Evolutionary conservation across 352 stramenopile genomes (phyloP).

Genomic region (Globisporangium orthogonon): DNA sequence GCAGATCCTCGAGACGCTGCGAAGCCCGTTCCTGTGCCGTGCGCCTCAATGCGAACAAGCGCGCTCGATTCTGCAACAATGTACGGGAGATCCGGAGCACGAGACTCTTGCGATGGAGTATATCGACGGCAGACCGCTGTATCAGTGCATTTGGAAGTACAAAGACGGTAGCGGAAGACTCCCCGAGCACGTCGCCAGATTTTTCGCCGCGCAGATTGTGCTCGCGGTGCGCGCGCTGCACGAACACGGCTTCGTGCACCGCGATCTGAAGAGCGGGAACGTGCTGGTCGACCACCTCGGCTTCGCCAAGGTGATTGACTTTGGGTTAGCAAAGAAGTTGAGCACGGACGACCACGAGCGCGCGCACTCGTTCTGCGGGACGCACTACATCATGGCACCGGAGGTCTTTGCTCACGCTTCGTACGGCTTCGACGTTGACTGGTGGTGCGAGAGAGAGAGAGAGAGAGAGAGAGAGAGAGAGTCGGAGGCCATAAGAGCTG

Average conservation of each 20-base stretch:
- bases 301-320: constrained; percentile 63
- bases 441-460: constrained; percentile 38
- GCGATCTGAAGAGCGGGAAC: constrained; percentile 81
- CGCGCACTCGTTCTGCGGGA: constrained; percentile 53
- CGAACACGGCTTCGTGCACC: constrained; percentile 47
- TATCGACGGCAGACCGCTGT: constrained; percentile 52
- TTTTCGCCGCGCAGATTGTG: constrained; percentile 65
- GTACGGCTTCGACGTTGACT: constrained; percentile 43
- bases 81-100: constrained; percentile 8
- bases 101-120: constrained; percentile 46
- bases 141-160: constrained; percentile 67
- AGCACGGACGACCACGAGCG: not conserved
- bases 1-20: constrained; percentile 26
- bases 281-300: constrained; percentile 39
- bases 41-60: constrained; percentile 2
- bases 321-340: constrained; percentile 48
- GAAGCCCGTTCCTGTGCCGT: constrained; percentile 45
- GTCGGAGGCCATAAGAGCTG: not conserved
- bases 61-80: constrained; percentile 4
- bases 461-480: no score
- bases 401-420: constrained; percentile 44
- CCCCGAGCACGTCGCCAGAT: constrained; percentile 43
- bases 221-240: constrained; percentile 53
- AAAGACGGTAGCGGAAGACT: constrained; percentile 24
- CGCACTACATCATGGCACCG: constrained; percentile 71